A percentile compares a stretch with the other conserved stretches of the same genome.
These are phyloP conservation scores for Coccomyxa sp. DNA, from an alignment of 139 green algal species.

Conservation along the genomic window DNA sequence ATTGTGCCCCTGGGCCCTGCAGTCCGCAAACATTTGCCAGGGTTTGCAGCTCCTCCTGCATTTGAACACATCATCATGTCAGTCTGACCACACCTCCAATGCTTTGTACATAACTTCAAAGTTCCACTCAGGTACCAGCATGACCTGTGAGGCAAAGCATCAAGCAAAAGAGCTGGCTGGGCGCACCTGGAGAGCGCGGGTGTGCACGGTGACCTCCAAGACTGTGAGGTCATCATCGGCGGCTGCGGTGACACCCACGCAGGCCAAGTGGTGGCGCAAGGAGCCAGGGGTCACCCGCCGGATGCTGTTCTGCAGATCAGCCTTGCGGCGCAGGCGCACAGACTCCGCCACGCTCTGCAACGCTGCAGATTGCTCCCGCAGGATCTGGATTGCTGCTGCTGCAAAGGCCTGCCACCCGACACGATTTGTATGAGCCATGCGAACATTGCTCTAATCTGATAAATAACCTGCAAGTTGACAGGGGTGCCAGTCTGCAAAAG, in stretches of 20 bases:
- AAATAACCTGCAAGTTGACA: neutral
- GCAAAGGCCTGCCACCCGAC: neutral
- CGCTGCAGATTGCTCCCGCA: neutral
- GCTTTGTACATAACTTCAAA: neutral
- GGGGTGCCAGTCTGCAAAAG: neutral
- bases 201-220: conserved; percentile 1
- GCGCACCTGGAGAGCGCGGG: neutral
- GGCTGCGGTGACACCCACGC: neutral
- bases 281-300: neutral
- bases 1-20: neutral
- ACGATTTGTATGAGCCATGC: too few species aligned
- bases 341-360: conserved; percentile 1
- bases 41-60: too few species aligned
- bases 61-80: too few species aligned
- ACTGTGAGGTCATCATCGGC: neutral
- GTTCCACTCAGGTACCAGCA: neutral
- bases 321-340: neutral
- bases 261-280: neutral
- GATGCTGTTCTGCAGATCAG: conserved; percentile 1
- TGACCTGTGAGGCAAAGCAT: neutral
- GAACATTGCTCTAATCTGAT: too few species aligned
- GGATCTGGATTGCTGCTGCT: neutral
- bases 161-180: neutral
- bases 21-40: neutral
- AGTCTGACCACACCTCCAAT: too few species aligned